phyloP scores from a whole-genome alignment of 768 basidiomycete genomes.

The Leucocoprinus sp. region DNA sequence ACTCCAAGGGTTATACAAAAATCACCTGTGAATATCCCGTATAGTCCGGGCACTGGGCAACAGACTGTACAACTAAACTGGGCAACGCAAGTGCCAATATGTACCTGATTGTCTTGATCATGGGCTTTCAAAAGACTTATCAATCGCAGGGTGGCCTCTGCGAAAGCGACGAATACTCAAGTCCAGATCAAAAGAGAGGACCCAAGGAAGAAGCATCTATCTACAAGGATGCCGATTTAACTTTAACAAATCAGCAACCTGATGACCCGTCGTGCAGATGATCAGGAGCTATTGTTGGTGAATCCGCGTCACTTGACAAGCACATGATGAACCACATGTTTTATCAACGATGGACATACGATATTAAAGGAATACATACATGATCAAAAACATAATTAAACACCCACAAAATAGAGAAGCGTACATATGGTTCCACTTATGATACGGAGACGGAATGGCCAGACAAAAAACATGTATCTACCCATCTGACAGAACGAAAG shows the following conservation, averaged over 20 bases:
- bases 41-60: constrained; percentile 53
- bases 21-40: constrained; percentile 48
- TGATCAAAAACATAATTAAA: constrained; percentile 4
- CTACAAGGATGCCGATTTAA: too few species aligned
- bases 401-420: neutral
- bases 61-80: constrained; percentile 18
- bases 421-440: neutral
- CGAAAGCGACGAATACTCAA: neutral
- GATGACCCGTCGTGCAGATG: too few species aligned
- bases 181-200: neutral
- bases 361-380: neutral
- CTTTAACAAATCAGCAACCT: too few species aligned
- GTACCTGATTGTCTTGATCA: constrained; percentile 15
- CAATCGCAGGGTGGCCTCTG: constrained; percentile 13
- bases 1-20: constrained; percentile 1
- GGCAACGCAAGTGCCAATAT: constrained; percentile 17
- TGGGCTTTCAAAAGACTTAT: too few species aligned
- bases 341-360: neutral
- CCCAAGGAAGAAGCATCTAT: too few species aligned
- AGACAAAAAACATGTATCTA: neutral
- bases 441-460: neutral
- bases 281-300: neutral
- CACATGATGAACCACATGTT: constrained; percentile 6
- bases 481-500: neutral
- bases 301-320: neutral